These are phyloP conservation scores for Kondoa subrosea DNA, from an alignment of 768 basidiomycete genomes.

Conservation along the genomic window DNA sequence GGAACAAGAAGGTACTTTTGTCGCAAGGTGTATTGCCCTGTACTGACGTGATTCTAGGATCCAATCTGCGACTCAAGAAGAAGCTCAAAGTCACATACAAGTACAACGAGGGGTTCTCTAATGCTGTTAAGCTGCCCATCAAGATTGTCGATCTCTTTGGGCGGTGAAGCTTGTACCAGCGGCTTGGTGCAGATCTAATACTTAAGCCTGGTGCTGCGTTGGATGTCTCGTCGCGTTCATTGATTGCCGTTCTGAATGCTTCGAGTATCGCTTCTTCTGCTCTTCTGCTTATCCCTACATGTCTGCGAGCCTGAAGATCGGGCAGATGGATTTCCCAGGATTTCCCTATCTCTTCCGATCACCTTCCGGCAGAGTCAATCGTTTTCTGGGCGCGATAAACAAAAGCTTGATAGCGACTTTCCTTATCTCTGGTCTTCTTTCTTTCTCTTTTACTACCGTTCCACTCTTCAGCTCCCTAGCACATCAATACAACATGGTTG, in stretches of 20 bases:
- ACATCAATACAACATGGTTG: not conserved
- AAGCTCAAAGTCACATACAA: conserved; percentile 16
- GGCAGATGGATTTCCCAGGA: not conserved
- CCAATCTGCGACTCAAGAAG: not conserved
- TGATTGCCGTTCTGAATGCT: too few relatives aligned
- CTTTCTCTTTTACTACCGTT: not conserved
- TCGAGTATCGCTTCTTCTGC: too few relatives aligned
- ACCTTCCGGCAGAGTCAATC: conserved; percentile 10
- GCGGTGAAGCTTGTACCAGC: too few relatives aligned
- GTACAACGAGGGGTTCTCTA: conserved; percentile 14
- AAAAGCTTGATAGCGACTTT: not conserved
- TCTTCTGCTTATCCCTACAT: too few relatives aligned
- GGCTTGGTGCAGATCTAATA: too few relatives aligned
- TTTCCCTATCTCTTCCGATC: conserved; percentile 14
- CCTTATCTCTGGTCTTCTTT: not conserved
- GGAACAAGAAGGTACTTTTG: conserved; percentile 43
- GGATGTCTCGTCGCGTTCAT: not conserved
- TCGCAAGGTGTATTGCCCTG: conserved; percentile 32
- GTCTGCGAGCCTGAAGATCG: not conserved
- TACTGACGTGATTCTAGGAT: not conserved
- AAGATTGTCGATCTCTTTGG: conserved; percentile 7
- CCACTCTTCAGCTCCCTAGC: not conserved
- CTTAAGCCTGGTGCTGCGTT: too few relatives aligned
- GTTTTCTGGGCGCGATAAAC: conserved; percentile 4
- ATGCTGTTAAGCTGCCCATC: conserved; percentile 8